Conservation (phyloP, 352 stramenopile species). For the Phytophthora podocarpi region DNA sequence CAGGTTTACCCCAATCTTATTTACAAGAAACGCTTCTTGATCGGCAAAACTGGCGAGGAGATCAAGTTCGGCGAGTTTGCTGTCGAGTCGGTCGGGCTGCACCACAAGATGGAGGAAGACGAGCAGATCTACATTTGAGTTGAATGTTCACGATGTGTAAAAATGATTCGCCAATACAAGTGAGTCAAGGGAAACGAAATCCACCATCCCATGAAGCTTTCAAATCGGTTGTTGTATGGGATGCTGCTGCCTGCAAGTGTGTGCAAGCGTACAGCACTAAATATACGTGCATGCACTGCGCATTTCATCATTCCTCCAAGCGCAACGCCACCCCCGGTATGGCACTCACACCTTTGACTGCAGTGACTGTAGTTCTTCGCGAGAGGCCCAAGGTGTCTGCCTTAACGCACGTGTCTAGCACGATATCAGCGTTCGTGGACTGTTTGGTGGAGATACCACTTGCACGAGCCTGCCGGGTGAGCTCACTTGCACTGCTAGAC, state of each 20-base stretch:
- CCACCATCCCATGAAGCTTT: too few relatives aligned
- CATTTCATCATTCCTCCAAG: background rate
- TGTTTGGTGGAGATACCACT: constrained; percentile 26
- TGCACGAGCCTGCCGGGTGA: constrained; percentile 15
- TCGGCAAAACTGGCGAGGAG: constrained; percentile 71
- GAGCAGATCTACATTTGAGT: constrained; percentile 68
- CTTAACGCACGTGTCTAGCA: constrained; percentile 9
- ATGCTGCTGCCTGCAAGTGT: background rate
- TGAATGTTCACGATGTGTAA: constrained; percentile 16
- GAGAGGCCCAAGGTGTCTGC: constrained; percentile 6
- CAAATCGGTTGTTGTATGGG: background rate
- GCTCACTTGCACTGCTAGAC: constrained; percentile 16
- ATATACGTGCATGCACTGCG: background rate
- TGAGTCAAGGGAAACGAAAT: too few relatives aligned
- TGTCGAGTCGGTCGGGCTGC: constrained; percentile 62
- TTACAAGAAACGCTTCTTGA: constrained; percentile 80
- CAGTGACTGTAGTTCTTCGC: constrained; percentile 16
- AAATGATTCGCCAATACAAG: constrained; percentile 10
- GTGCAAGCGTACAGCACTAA: background rate
- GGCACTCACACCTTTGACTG: constrained; percentile 10
- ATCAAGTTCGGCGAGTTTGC: constrained; percentile 78
- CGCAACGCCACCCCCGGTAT: constrained; percentile 1
- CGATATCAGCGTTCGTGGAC: constrained; percentile 23
- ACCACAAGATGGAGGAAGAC: constrained; percentile 73
- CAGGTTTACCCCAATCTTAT: constrained; percentile 77